Evolutionary conservation across 768 basidiomycete genomes (phyloP).

Genomic region (Lactarius sp.): DNA sequence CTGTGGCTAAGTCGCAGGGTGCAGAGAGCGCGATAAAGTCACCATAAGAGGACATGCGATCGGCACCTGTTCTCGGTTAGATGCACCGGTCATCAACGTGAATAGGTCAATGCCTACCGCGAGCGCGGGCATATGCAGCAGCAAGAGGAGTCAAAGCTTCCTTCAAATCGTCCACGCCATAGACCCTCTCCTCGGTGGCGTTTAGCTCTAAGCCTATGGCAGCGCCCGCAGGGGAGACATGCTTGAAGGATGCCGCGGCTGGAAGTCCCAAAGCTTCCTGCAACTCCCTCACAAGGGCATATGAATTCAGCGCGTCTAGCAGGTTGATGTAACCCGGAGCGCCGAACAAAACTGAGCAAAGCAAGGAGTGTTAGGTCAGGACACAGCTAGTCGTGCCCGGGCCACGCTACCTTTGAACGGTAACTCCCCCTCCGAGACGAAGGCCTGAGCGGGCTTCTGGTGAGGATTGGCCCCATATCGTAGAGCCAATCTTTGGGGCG

Average conservation of each 20-base stretch:
- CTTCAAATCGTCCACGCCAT: constrained; percentile 93
- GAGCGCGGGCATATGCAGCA: constrained; percentile 90
- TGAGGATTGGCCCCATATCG: constrained; percentile 98
- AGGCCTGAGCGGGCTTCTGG: constrained; percentile 97
- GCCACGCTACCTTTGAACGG: constrained; percentile 79
- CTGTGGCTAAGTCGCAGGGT: constrained; percentile 89
- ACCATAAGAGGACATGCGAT: constrained; percentile 99
- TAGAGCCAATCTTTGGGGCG: constrained; percentile 81
- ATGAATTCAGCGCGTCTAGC: constrained; percentile 95
- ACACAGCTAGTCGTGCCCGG: not conserved
- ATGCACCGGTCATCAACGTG: not conserved
- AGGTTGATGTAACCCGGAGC: constrained; percentile 99
- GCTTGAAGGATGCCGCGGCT: constrained; percentile 98
- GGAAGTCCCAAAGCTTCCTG: constrained; percentile 82
- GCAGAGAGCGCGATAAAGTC: constrained; percentile 97
- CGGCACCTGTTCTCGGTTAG: constrained; percentile 58
- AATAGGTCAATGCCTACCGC: constrained; percentile 47
- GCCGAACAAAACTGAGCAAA: constrained; percentile 79
- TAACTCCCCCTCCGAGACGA: constrained; percentile 78
- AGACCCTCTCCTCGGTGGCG: constrained; percentile 86
- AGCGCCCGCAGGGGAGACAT: constrained; percentile 96
- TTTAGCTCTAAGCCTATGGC: constrained; percentile 85
- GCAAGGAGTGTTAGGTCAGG: constrained; percentile 1
- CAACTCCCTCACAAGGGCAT: constrained; percentile 91
- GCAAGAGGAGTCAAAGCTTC: constrained; percentile 86